These are phyloP conservation scores for Chrysosphaeria jannelii DNA, from an alignment of 2,329 filamentous ascomycete species.

Conservation along the genomic window DNA sequence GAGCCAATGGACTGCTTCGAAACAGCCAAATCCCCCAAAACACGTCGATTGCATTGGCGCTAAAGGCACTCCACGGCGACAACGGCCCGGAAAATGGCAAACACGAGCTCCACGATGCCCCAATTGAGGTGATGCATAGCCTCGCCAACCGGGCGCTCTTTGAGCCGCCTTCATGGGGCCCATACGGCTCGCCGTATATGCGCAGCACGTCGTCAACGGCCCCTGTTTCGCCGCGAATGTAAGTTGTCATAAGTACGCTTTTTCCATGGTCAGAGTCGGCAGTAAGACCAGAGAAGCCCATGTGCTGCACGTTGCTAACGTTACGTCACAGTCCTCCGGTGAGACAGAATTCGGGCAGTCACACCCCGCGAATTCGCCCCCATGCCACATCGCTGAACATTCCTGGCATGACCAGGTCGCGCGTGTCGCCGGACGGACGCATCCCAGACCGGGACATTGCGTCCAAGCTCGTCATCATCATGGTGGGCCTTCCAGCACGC, in stretches of 20 bases:
- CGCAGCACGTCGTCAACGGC: conserved; percentile 27
- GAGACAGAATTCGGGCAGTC: conserved; percentile 42
- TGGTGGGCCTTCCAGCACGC: conserved; percentile 84
- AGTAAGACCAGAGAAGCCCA: no score
- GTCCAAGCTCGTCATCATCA: conserved; percentile 87
- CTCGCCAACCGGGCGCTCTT: no score
- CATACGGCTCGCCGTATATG: conserved; percentile 22
- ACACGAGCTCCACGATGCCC: no score
- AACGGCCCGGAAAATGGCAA: no score
- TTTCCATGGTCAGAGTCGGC: no score
- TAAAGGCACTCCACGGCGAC: no score
- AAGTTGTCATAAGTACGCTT: no score
- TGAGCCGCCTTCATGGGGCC: conserved; percentile 7
- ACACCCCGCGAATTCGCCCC: conserved; percentile 47
- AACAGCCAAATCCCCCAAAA: no score
- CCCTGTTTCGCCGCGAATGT: conserved; percentile 27
- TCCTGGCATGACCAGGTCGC: conserved; percentile 80
- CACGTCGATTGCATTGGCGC: no score
- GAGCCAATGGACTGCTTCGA: no score
- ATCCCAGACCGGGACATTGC: conserved; percentile 87
- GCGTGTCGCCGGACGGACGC: conserved; percentile 79
- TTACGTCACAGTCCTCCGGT: conserved; percentile 24
- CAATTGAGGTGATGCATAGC: no score
- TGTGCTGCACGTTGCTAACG: no score
- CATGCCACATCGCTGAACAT: conserved; percentile 93